Conservation (phyloP, 768 basidiomycete genomes). For the Pleurotus ostreatus region DNA sequence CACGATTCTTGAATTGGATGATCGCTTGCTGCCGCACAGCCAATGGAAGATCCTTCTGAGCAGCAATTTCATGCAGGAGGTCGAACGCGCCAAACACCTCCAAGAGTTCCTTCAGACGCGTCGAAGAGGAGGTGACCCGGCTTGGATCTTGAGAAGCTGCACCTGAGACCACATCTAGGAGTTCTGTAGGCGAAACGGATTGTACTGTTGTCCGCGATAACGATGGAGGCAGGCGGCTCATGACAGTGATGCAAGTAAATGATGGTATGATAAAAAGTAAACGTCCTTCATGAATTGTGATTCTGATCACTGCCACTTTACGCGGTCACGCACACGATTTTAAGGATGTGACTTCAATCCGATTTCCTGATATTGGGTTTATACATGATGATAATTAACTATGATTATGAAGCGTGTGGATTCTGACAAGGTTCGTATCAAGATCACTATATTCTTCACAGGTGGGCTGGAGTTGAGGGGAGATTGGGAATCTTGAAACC, state of each 20-base stretch:
- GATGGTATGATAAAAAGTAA: slow-evolving; percentile 27
- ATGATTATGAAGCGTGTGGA: too few relatives aligned
- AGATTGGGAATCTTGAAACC: too few relatives aligned
- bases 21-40: slow-evolving; percentile 75
- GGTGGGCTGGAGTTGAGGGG: too few relatives aligned
- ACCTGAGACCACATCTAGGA: slow-evolving; percentile 60
- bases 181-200: slow-evolving; percentile 54
- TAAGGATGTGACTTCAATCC: too few relatives aligned
- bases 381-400: too few relatives aligned
- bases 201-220: slow-evolving; percentile 14
- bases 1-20: slow-evolving; percentile 86
- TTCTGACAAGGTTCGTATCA: too few relatives aligned
- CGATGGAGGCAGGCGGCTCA: slow-evolving; percentile 1
- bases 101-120: slow-evolving; percentile 64
- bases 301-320: too few relatives aligned
- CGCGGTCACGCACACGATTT: too few relatives aligned
- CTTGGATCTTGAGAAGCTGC: slow-evolving; percentile 75
- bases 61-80: slow-evolving; percentile 69
- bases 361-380: too few relatives aligned
- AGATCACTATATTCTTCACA: too few relatives aligned
- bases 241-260: background rate
- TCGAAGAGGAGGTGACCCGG: slow-evolving; percentile 43
- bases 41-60: slow-evolving; percentile 54
- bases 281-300: too few relatives aligned
- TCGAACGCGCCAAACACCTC: slow-evolving; percentile 70